Conservation (phyloP, 768 basidiomycete species). For the Suillus hirtellus region DNA sequence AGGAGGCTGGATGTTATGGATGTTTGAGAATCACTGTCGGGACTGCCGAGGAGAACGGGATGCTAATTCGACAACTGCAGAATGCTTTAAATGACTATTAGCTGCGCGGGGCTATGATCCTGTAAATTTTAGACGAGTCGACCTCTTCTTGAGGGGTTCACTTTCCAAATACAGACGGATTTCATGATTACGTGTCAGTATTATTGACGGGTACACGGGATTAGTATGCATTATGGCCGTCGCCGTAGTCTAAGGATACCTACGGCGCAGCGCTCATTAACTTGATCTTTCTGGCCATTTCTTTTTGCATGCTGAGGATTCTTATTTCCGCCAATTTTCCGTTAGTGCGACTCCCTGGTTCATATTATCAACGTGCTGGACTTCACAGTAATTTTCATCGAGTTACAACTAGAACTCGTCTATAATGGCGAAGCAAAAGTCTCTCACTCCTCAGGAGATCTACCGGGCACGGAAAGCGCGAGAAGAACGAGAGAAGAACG, state of each 20-base stretch:
- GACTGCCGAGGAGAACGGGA: constrained; percentile 73
- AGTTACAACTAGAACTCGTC: constrained; percentile 3
- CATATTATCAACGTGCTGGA: neutral
- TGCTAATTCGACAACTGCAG: constrained; percentile 54
- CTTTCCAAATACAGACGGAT: neutral
- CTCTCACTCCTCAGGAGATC: constrained; percentile 61
- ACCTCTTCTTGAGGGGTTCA: constrained; percentile 6
- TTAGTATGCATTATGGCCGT: neutral
- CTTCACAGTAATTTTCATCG: constrained; percentile 5
- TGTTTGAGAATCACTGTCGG: constrained; percentile 92
- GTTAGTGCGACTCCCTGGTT: neutral
- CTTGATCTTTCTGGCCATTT: constrained; percentile 3
- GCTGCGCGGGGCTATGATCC: neutral
- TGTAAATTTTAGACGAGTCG: neutral
- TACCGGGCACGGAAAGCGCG: constrained; percentile 56
- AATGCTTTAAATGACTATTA: constrained; percentile 43
- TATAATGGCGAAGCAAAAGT: constrained; percentile 54
- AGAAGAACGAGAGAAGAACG: constrained; percentile 62
- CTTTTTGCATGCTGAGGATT: constrained; percentile 9
- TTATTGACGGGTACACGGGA: neutral
- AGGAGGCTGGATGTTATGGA: constrained; percentile 81
- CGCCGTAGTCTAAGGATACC: constrained; percentile 2
- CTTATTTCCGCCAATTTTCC: neutral
- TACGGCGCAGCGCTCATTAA: constrained; percentile 8
- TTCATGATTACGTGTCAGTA: constrained; percentile 4